Base-by-base conservation (phyloP, 1,284 basidiomycete genomes). In the Tylopilus microsporus region DNA sequence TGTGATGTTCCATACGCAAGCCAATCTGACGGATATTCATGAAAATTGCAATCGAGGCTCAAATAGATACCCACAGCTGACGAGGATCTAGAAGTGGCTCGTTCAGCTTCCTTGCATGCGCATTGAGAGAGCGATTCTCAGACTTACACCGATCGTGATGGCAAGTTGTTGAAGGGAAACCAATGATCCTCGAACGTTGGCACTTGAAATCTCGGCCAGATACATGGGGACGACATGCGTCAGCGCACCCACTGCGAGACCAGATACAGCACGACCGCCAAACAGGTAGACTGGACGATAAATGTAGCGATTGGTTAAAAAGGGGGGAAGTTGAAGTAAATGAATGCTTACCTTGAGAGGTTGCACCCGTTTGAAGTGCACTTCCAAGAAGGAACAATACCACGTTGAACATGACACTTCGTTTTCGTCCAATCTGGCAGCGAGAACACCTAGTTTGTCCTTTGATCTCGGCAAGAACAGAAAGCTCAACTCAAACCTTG, bases 191-290 rank as follows among this genome's bases (percentile, higher is more conserved):
- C 73, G 73, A 41, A 74, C 59, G n/a, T 74, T 73, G 30, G 69
- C 66, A 42, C 67, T 73, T 5, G 73, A 74, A 30, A 74, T 70
- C 55, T 73, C 71, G 43, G 72, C 71, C 51, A 72, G 46, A 42
- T 73, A 73, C 71, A 74, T 73, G 19, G 73, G 73, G 15, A 74
- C 60, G 43, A 73, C 72, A 18, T 73, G 71, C 10, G 73, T 73
- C 55, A 73, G 56, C 9, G 72, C 67, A 49, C 71, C 71, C 3
- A 73, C 64, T 8, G 71, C 60, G 48, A 74, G 49, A 42, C 71
- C 71, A 0, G 73, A 60, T n/a, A 68, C 59, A 4, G 66, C 71
- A 46, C 70, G 69, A 49, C 73, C 73, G n/a, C 56, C 69, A 52
- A 72, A 74, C 16, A 72, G 63, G 52, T 71, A 65, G n/a, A 43